These are phyloP conservation scores for Clitocybe nebularis DNA, from an alignment of 1,284 basidiomycete species.

Conservation along the genomic window DNA sequence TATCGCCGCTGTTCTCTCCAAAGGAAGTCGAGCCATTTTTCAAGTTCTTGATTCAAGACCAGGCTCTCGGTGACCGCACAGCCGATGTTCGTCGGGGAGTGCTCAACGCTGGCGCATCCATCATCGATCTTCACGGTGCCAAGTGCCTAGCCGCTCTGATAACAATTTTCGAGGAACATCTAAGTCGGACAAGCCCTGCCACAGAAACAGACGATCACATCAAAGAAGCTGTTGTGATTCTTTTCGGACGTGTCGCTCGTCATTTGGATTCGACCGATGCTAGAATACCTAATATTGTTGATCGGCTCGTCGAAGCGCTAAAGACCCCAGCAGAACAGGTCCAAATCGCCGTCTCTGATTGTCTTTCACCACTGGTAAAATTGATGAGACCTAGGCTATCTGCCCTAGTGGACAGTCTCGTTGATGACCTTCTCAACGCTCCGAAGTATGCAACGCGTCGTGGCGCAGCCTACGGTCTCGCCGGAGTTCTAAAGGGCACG, in stretches of 20 bases:
- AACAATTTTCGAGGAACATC: slow-evolving; percentile 79
- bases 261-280: slow-evolving; percentile 79
- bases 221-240: slow-evolving; percentile 92
- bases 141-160: slow-evolving; percentile 76
- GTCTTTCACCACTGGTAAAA: slow-evolving; percentile 83
- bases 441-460: slow-evolving; percentile 89
- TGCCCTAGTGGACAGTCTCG: slow-evolving; percentile 71
- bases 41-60: slow-evolving; percentile 80
- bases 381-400: slow-evolving; percentile 66
- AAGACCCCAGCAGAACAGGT: slow-evolving; percentile 96
- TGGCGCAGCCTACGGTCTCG: slow-evolving; percentile 95
- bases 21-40: slow-evolving; percentile 79
- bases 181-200: slow-evolving; percentile 58
- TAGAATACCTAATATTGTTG: slow-evolving; percentile 82
- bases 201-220: slow-evolving; percentile 82
- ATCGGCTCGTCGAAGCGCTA: slow-evolving; percentile 87
- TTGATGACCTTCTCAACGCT: slow-evolving; percentile 73
- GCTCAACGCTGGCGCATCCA: slow-evolving; percentile 79
- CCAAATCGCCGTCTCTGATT: slow-evolving; percentile 94
- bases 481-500: slow-evolving; percentile 87
- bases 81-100: slow-evolving; percentile 83
- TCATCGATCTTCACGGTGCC: slow-evolving; percentile 85
- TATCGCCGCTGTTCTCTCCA: slow-evolving; percentile 68
- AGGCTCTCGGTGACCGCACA: slow-evolving; percentile 86
- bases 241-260: slow-evolving; percentile 90